Evolutionary conservation across 768 basidiomycete genomes (phyloP), one percentile per base, ranked within the genome.

Genomic region (Wakefieldia striispora): DNA sequence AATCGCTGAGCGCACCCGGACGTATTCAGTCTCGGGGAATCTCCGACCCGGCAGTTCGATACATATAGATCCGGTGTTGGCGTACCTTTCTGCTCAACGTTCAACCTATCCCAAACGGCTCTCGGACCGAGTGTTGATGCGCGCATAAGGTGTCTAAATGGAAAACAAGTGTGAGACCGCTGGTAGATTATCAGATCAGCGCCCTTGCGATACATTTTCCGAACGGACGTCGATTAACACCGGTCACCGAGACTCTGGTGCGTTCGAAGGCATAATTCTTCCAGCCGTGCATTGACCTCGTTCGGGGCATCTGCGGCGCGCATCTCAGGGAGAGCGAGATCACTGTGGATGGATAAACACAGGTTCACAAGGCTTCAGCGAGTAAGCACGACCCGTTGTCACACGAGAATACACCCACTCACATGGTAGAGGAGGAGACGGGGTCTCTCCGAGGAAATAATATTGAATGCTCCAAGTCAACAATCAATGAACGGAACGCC

Each of bases 401-500:
- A 31, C 24, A 29, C 45, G 14, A 43, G 40, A 51, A 51, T 40
- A 52, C 10, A 31, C 40, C 13, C 20, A 16, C 21, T 38, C 19
- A 38, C 47, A 40, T 27, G 36, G 11, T 38, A n/a, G 24, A 20
- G 45, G 31, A 23, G 17, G 20, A 21, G 36, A 4, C 37, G 13
- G n/a, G 8, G 20, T 13, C 43, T 37, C 11, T 37, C 49, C 35
- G 45, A 54, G 51, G 53, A n/a, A n/a, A n/a, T n/a, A n/a, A 36
- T 40, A 23, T 36, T 24, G 21, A 5, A n/a, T 24, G 39, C 21
- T 5, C 12, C 21, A 13, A 20, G 11, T 24, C 20, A 11, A 26
- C n/a, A 34, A 35, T 17, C 13, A 34, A 43, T 33, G 20, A 21
- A 41, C 27, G 11, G 11, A 27, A 27, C 14, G 7, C 33, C 33